Conservation (phyloP, 2,329 filamentous ascomycete genomes). For the Calonectria honghensis region DNA sequence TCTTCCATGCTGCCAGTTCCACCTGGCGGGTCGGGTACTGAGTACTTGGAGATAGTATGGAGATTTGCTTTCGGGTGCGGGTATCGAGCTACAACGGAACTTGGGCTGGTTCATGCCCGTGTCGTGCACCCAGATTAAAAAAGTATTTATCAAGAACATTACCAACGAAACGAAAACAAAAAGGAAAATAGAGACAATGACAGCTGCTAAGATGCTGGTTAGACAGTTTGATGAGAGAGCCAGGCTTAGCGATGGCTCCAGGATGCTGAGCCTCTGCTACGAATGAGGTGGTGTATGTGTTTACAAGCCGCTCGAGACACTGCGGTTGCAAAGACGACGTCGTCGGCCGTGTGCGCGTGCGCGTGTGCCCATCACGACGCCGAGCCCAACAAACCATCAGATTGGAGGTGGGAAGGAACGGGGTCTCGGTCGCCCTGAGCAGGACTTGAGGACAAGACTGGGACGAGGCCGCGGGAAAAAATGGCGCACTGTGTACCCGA, state of each 20-base stretch:
- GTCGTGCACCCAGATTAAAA: not conserved
- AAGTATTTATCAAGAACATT: not conserved
- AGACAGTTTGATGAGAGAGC: not conserved
- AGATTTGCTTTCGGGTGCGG: not conserved
- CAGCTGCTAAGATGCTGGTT: not conserved
- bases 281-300: constrained; percentile 5
- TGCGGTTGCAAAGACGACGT: constrained; percentile 1
- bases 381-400: constrained; percentile 6
- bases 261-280: constrained; percentile 8
- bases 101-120: constrained; percentile 10
- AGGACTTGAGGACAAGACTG: constrained; percentile 8
- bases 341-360: not conserved
- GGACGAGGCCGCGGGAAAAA: not conserved
- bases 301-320: constrained; percentile 2
- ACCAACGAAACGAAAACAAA: not conserved
- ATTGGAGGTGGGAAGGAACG: constrained; percentile 26
- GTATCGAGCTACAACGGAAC: not conserved
- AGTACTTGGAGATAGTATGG: not conserved
- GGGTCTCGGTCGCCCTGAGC: constrained; percentile 37
- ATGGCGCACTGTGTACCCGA: constrained; percentile 38
- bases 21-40: constrained; percentile 15
- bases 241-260: not conserved
- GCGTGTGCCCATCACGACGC: not conserved
- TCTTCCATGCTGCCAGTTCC: constrained; percentile 16
- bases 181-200: constrained; percentile 5